Conservation (phyloP, 768 basidiomycete species). For the Termitomyces heimii region DNA sequence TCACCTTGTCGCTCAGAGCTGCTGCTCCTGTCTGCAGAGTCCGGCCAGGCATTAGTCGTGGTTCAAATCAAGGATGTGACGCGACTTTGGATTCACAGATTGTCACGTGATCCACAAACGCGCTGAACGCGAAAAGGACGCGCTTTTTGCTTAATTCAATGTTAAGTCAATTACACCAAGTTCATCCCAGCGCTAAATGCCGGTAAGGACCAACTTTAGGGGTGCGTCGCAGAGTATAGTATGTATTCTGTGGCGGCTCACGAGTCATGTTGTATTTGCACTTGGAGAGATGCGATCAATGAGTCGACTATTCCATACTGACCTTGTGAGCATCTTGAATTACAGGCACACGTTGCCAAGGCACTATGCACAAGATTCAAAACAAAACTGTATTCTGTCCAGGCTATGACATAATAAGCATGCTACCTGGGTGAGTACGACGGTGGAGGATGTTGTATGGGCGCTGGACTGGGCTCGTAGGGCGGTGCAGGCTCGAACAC, state of each 20-base stretch:
- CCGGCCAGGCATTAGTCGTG: slow-evolving; percentile 14
- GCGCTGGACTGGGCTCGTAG: slow-evolving; percentile 1
- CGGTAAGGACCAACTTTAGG: too few species aligned
- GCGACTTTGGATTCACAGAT: background rate
- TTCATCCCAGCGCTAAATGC: too few species aligned
- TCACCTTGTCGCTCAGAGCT: slow-evolving; percentile 6
- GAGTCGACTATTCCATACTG: too few species aligned
- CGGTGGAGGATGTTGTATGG: slow-evolving; percentile 13
- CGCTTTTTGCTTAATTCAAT: too few species aligned
- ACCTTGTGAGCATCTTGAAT: too few species aligned
- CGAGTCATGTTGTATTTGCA: too few species aligned
- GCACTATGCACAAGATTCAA: too few species aligned
- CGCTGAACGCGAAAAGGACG: background rate
- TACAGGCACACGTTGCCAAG: too few species aligned
- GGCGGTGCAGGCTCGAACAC: slow-evolving; percentile 12
- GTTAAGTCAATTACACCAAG: background rate
- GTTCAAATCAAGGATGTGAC: background rate
- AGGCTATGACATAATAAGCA: background rate
- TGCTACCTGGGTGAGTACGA: slow-evolving; percentile 10
- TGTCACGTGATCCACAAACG: background rate
- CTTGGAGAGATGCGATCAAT: too few species aligned
- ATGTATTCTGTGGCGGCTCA: background rate
- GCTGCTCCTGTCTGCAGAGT: slow-evolving; percentile 7
- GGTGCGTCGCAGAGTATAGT: background rate
- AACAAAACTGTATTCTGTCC: too few species aligned